Base-by-base conservation (phyloP, 2,329 filamentous ascomycete genomes). In the Trichoderma sp. region DNA sequence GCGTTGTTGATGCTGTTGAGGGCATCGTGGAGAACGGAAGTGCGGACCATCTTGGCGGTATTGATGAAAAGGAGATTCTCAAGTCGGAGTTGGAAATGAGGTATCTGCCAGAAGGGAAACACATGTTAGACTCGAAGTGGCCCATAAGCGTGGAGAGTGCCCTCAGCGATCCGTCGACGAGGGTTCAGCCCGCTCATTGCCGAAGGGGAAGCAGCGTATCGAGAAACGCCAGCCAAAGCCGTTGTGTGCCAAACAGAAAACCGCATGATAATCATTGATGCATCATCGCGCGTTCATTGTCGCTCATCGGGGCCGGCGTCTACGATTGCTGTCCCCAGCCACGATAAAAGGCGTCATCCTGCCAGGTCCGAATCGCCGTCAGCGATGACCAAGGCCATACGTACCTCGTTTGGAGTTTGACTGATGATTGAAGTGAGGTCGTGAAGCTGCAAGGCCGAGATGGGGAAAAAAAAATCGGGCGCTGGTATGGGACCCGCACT, bases 1-100 rank as follows among this genome's bases (percentile, higher is more conserved):
- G 96, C 96, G 87, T 99, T 99, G 94, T 99, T 99, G 92, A 99
- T 98, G 89, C 91, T 89, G 86, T 97, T 97, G 82, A 98, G 93
- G 84, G 93, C 94, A 92, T 99, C 96, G 91, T 98, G 97, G 86
- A 99, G 95, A 83, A 98, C 96, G 85, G 94, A 97, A 82, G 96
- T 98, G 89, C 93, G 94, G 87, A 98, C 95, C 95, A 99, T 99
- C 84, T 93, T 98, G 90, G 84, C 91, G 90, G 88, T 88, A 77
- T 82, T 80, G 79, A 81, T 74, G 74, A 74, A 79, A 20, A 78
- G 81, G 88, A 93, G 92, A 94, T 94, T 94, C 91, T 94, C 91
- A 92, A 88, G 88, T 92, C 91, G 86, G 79, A 79, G 74, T 78
- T 62, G 67, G 85, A 88, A 85, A 84, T 88, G 88, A 91, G 88